Evolutionary conservation across 345 rosid species (phyloP), one percentile per base, ranked within the genome.

Genomic region (Carallia pectinifolia): DNA sequence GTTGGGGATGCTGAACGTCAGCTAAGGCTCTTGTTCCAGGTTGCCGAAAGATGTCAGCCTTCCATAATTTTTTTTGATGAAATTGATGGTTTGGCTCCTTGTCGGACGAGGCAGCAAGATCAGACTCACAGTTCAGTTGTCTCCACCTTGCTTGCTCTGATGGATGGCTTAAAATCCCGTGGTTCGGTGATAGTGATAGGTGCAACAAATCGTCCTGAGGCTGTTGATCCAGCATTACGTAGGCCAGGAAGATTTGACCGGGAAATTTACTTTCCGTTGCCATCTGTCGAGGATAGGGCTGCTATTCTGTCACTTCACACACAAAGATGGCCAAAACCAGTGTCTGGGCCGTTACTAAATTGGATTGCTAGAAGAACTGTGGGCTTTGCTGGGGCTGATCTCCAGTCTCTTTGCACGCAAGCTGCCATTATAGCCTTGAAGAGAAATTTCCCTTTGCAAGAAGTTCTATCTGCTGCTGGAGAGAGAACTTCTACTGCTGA

Each of bases 1-100:
- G 99, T 95, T 71, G 97, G 99, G 78, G 99, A 95, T 85, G 96
- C 99, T 53, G 99, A 92, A 81, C 96, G 99, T 38, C 99, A 95
- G 86, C 83, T 95, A 58, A 88, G 99, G 72, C 97, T 95, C 68
- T 83, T 95, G 86, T 95, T 95, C 81, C 99, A 95, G 87, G 97
- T 95, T 68, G 99, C 99, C 64, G 99, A 95, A 82, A 90, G 76
- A 77, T 90, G 99, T 73, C 99, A 92, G 77, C 97, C 97, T 69
- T 95, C 97, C 50, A 84, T 92, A 65, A 95, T 95, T 77, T 95
- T 95, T 85, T 95, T 95, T 71, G 99, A 95, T 78, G 99, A 95
- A 84, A 90, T 95, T 69, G 99, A 92, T 84, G 99, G 99, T 52
- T 85, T 92, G 40, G 99, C 99, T 62, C 99, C 99, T 67, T 74